Percentiles rank a stretch among this genome's conserved stretches.
Evolutionary conservation across 257 asterid genomes (phyloP).

Genomic region (Apocynum venetum): DNA sequence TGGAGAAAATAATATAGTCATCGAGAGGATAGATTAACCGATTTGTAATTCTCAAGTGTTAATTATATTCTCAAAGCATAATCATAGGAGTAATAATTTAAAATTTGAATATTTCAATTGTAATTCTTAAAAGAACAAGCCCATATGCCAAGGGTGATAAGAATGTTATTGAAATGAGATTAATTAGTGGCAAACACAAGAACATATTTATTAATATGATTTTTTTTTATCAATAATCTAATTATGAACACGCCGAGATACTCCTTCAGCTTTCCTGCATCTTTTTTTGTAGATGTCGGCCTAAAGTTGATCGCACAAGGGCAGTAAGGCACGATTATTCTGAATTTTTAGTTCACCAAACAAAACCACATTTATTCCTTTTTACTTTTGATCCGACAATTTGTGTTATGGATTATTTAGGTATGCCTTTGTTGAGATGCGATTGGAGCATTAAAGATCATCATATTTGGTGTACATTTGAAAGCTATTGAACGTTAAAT

Average conservation of each 20-base stretch:
- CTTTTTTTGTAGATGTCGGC: slow-evolving; percentile 2
- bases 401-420: too few species aligned
- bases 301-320: neutral
- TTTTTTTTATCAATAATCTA: slow-evolving; percentile 3
- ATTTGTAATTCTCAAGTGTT: too few species aligned
- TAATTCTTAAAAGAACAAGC: too few species aligned
- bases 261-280: neutral
- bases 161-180: too few species aligned
- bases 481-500: too few species aligned
- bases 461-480: neutral
- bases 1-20: too few species aligned
- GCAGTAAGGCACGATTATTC: neutral
- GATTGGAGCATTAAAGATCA: neutral
- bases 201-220: slow-evolving; percentile 11
- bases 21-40: too few species aligned
- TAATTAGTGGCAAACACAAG: neutral
- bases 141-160: too few species aligned
- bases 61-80: neutral
- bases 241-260: slow-evolving; percentile 14
- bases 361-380: neutral
- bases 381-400: neutral
- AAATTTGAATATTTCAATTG: neutral
- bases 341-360: neutral
- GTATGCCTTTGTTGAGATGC: neutral
- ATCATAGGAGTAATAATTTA: neutral